Percentiles rank a stretch among this genome's conserved stretches.
Conservation (phyloP, 805 yeast genomes). For the Wickerhamomyces sydowiorum region DNA sequence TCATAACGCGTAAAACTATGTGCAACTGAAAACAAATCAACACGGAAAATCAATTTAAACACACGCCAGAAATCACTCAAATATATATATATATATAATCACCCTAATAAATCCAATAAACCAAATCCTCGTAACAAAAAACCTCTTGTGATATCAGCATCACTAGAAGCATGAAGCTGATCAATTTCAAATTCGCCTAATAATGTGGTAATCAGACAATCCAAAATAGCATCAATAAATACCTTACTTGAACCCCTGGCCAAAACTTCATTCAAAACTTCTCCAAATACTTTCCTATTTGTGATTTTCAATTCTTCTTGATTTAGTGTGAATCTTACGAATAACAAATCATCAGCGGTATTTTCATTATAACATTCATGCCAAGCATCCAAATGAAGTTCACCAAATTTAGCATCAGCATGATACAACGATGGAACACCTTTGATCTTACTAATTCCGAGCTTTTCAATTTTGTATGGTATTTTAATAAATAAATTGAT, state of each 20-base stretch:
- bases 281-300: slow-evolving; percentile 34
- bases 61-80: no score
- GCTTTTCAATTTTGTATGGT: slow-evolving; percentile 23
- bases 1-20: no score
- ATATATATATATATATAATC: background rate
- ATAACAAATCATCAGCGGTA: slow-evolving; percentile 20
- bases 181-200: slow-evolving; percentile 29
- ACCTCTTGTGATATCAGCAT: slow-evolving; percentile 18
- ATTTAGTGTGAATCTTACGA: slow-evolving; percentile 33
- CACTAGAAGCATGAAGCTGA: slow-evolving; percentile 21
- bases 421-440: slow-evolving; percentile 38
- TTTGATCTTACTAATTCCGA: slow-evolving; percentile 31
- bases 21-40: no score
- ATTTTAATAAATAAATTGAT: slow-evolving; percentile 26
- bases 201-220: slow-evolving; percentile 24
- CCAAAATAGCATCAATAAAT: slow-evolving; percentile 31
- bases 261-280: slow-evolving; percentile 37
- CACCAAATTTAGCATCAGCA: slow-evolving; percentile 34
- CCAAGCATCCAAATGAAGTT: slow-evolving; percentile 42
- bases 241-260: slow-evolving; percentile 33
- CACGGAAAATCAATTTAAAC: no score
- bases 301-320: slow-evolving; percentile 37
- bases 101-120: background rate
- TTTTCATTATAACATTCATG: slow-evolving; percentile 32
- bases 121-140: background rate